Evolutionary conservation across 2,329 filamentous ascomycete species (phyloP), one percentile per base, ranked within the genome.

Genomic region (Aspergillus proliferans): DNA sequence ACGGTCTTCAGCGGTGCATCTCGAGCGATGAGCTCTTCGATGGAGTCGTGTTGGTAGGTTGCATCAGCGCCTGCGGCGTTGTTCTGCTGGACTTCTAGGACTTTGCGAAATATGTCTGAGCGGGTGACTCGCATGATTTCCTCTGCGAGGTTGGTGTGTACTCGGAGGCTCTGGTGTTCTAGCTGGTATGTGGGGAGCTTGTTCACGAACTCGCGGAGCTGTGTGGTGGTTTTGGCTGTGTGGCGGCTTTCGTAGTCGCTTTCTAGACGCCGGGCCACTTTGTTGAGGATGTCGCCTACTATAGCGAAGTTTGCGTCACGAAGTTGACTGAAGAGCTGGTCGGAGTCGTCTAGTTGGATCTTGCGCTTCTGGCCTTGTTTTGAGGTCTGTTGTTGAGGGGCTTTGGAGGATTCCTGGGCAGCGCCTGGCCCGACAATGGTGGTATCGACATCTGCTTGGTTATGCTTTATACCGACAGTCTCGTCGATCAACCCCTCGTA

Each of bases 401-500:
- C 74, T 40, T 71, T 71, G 4, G 73, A 71, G 15, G 85, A 76
- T 46, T 81, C 77, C 49, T 81, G 75, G 14, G 75, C 72, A 48
- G 83, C 57, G 28, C 85, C 77, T 22, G 84, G 80, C 9, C 92
- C 92, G 8, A 96, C 83, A 51, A 97, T 82, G 1, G 90, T 90
- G 2, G 89, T 88, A 65, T 97, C 92, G 19, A 97, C 84, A 64
- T 97, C 93, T 34, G 88, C 85, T 65, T 95, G 90, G 62, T 94
- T 97, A 63, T 96, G 87, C 56, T 88, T 83, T 52, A 98, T 95
- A 28, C 87, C 85, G 64, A 95, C 94, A 14, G 93, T 80, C 66
- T 98, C 93, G 63, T 98, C 94, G 47, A 98, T 86, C 22, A 98
- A 76, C 3, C 93, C 93, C 71, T 98, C 92, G 62, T 98, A 98